phyloP scores from a whole-genome alignment of 1,284 basidiomycete species.

The Fistulinella cinereoalba region DNA sequence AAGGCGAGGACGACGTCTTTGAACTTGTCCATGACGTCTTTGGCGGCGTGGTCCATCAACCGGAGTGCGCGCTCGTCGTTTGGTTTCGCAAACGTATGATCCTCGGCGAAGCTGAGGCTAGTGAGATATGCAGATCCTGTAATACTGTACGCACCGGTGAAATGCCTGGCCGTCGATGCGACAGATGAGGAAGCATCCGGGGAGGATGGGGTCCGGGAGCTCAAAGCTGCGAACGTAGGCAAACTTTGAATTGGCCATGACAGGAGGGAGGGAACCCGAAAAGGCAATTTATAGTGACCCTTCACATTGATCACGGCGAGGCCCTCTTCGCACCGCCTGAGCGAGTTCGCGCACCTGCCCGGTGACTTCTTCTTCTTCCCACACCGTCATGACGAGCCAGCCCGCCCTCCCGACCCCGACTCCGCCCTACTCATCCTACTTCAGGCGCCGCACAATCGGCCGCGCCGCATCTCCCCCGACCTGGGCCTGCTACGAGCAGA shows the following conservation, averaged over 20 bases:
- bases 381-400: too few relatives aligned
- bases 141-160: slow-evolving; percentile 63
- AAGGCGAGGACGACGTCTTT: slow-evolving; percentile 85
- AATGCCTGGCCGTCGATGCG: slow-evolving; percentile 94
- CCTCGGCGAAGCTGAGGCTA: slow-evolving; percentile 72
- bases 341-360: too few relatives aligned
- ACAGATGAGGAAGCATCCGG: slow-evolving; percentile 82
- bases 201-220: slow-evolving; percentile 82
- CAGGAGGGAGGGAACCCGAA: slow-evolving; percentile 4
- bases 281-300: slow-evolving; percentile 17
- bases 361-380: not conserved
- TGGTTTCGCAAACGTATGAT: slow-evolving; percentile 84
- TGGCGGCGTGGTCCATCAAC: slow-evolving; percentile 92
- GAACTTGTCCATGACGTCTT: slow-evolving; percentile 77
- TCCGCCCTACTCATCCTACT: slow-evolving; percentile 54
- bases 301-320: slow-evolving; percentile 15
- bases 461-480: slow-evolving; percentile 77
- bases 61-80: slow-evolving; percentile 86
- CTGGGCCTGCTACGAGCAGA: slow-evolving; percentile 85
- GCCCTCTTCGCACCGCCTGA: too few relatives aligned
- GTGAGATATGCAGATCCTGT: not conserved
- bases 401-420: too few relatives aligned
- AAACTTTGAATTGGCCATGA: slow-evolving; percentile 90
- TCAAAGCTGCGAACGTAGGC: slow-evolving; percentile 92
- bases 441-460: slow-evolving; percentile 68